Evolutionary conservation across 1,139 yeast species (phyloP).

Genomic region (Kodamaea alishanica): DNA sequence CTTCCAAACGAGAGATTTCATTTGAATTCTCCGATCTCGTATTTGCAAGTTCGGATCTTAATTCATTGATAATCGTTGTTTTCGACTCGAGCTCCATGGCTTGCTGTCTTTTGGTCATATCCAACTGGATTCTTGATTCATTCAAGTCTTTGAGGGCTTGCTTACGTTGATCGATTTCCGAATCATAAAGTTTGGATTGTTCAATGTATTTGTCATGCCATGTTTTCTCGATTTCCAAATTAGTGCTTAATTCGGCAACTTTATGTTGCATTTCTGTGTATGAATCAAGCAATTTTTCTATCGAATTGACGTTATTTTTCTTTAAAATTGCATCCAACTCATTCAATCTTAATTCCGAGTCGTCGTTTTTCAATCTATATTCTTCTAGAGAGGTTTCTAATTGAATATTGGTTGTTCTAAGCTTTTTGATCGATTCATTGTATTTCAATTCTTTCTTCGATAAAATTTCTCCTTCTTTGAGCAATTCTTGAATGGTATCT

Average conservation of each 20-base stretch:
- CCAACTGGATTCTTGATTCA: slow-evolving; percentile 39
- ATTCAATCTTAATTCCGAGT: slow-evolving; percentile 25
- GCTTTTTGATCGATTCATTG: slow-evolving; percentile 61
- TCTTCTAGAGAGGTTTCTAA: slow-evolving; percentile 37
- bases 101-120: slow-evolving; percentile 37
- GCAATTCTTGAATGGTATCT: slow-evolving; percentile 51
- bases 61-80: slow-evolving; percentile 21
- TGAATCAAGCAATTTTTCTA: slow-evolving; percentile 25
- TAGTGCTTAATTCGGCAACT: slow-evolving; percentile 15
- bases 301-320: slow-evolving; percentile 23
- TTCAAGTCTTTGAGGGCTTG: slow-evolving; percentile 32
- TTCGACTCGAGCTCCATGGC: slow-evolving; percentile 33
- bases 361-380: slow-evolving; percentile 31
- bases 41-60: slow-evolving; percentile 26
- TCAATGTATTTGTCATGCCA: slow-evolving; percentile 41
- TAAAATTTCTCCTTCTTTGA: slow-evolving; percentile 76
- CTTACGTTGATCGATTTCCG: slow-evolving; percentile 29
- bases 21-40: slow-evolving; percentile 35
- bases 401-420: slow-evolving; percentile 50
- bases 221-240: slow-evolving; percentile 22
- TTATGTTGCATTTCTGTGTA: slow-evolving; percentile 15
- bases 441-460: slow-evolving; percentile 72
- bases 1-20: slow-evolving; percentile 50
- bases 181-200: slow-evolving; percentile 31
- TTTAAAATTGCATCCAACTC: slow-evolving; percentile 34